Evolutionary conservation across 1,284 basidiomycete species (phyloP), one percentile per base, ranked within the genome.

Genomic region (Pholiota adiposa): DNA sequence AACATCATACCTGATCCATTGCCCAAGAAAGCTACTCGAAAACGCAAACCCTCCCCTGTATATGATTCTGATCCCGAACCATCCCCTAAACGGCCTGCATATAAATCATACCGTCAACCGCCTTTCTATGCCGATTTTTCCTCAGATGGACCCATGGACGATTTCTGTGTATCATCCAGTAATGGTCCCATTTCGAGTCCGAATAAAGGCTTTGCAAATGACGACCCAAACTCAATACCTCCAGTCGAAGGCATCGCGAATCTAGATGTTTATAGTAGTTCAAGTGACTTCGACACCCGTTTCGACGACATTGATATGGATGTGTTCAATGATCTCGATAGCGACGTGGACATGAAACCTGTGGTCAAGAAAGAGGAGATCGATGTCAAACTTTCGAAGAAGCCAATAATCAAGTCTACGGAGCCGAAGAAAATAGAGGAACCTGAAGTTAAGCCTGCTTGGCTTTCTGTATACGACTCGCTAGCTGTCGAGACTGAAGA

Each of bases 381-480:
- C 7, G 74, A 77, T 16, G 54, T 68, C 50, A 68, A 75, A 16
- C 58, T 56, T n/a, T n/a, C n/a, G 14, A 67, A 60, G 53, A 68
- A 61, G 60, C 48, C 62, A 46, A 62, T 46, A 5, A 50, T 59
- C n/a, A 64, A 65, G 25, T 23, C 60, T 9, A 48, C 53, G 23
- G 31, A 73, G n/a, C 16, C 63, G 4, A 51, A 43, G 43, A 76
- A 81, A 60, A 80, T 81, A 57, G 81, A 81, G 64, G 81, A 80
- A 61, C 73, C 79, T 23, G 82, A 85, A 31, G 68, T 77, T 1
- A 78, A 81, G 11, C 87, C 90, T 0, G 80, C 88, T 0, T 96
- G 92, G 92, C 79, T 92, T 14, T 84, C 87, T 16, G 83, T 93
- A 2, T 91, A 92, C 67, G 90, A 93, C 60, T 85, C 85, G 4